These are phyloP conservation scores for Pulchroboletus neoregius DNA, from an alignment of 1,284 basidiomycete species.

Conservation along the genomic window DNA sequence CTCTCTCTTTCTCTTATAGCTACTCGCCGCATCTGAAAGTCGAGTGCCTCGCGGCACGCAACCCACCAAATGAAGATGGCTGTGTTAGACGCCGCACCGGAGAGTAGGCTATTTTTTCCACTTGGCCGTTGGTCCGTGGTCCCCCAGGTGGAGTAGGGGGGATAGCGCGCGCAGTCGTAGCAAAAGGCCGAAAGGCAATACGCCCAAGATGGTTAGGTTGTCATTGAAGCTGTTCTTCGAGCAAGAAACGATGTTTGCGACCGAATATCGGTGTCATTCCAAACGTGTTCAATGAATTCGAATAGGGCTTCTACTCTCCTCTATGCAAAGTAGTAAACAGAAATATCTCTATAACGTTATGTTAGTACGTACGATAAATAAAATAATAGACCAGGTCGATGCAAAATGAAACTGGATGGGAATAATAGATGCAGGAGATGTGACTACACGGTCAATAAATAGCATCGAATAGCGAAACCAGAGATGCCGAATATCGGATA, in stretches of 20 bases:
- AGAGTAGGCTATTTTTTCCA: conserved; percentile 5
- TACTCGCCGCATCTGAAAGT: conserved; percentile 4
- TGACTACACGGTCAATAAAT: conserved; percentile 23
- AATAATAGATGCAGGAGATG: conserved; percentile 11
- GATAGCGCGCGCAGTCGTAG: conserved; percentile 24
- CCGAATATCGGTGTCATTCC: conserved; percentile 4
- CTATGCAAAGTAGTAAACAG: background rate
- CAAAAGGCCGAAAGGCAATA: conserved; percentile 14
- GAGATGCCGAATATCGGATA: conserved; percentile 13
- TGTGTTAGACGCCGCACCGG: conserved; percentile 19
- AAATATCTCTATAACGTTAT: conserved; percentile 17
- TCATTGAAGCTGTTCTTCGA: background rate
- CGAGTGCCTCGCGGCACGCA: conserved; percentile 13
- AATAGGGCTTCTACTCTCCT: too few relatives aligned
- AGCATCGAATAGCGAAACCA: background rate
- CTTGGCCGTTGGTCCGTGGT: conserved; percentile 11
- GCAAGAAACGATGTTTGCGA: background rate
- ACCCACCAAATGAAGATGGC: conserved; percentile 22
- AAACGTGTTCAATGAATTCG: background rate
- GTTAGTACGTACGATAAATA: conserved; percentile 18
- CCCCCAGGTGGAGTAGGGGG: conserved; percentile 4
- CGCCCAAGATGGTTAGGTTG: conserved; percentile 4
- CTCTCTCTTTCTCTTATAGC: conserved; percentile 3
- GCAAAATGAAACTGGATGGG: conserved; percentile 10
- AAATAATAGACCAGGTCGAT: conserved; percentile 14